Evolutionary conservation across 345 rosid genomes (phyloP).

Genomic region (Populus pruinosa): DNA sequence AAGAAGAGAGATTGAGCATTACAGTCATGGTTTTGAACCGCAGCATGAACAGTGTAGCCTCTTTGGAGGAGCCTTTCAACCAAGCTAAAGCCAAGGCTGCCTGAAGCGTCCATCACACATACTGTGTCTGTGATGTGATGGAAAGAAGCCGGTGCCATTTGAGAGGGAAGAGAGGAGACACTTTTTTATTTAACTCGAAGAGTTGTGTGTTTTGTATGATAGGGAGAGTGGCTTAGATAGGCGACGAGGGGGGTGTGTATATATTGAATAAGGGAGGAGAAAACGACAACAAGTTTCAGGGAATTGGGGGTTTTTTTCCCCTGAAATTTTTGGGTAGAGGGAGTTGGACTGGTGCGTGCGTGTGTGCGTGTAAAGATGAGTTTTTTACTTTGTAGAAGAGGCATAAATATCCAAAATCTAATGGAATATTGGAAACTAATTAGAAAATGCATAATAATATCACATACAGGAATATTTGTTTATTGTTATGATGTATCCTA

Average conservation of each 20-base stretch:
- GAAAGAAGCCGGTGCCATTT: constrained; percentile 44
- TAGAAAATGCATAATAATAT: too few species aligned
- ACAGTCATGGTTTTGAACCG: constrained; percentile 41
- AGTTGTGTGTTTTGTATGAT: background rate
- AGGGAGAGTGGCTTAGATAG: too few species aligned
- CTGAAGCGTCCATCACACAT: constrained; percentile 68
- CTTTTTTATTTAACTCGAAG: background rate
- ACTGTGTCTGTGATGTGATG: constrained; percentile 23
- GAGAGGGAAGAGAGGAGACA: background rate
- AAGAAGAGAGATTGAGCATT: background rate
- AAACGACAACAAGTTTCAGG: too few species aligned
- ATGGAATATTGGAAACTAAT: too few species aligned
- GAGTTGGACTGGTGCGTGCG: background rate
- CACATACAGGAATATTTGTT: too few species aligned
- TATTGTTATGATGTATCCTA: too few species aligned
- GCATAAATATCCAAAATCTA: too few species aligned
- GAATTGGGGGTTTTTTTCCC: background rate
- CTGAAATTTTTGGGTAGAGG: background rate
- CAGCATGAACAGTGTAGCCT: constrained; percentile 65
- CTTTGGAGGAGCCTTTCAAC: constrained; percentile 40
- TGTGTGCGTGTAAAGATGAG: too few species aligned
- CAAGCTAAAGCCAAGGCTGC: constrained; percentile 47
- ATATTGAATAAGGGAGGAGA: too few species aligned
- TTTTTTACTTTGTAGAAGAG: too few species aligned
- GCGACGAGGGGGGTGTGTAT: too few species aligned